Evolutionary conservation across 768 basidiomycete species (phyloP), one percentile per base, ranked within the genome.

Genomic region (Paxillus involutus): DNA sequence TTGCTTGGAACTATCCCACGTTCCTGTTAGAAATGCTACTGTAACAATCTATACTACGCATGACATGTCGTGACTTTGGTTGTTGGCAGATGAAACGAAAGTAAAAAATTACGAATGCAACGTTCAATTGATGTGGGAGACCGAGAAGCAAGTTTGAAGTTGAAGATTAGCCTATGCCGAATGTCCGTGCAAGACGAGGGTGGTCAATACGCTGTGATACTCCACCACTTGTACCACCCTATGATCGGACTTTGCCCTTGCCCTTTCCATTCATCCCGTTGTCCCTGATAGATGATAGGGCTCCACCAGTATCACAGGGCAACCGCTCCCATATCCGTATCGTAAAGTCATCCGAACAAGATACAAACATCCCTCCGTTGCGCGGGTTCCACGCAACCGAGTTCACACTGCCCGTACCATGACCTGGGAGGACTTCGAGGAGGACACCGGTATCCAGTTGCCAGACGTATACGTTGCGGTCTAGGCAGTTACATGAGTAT

Each of bases 311-410:
- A 51, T 61, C 60, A 39, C 58, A 60, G 17, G 67, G 69, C n/a
- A 62, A 51, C 52, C 60, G 62, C 71, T 92, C 89, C 94, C 94
- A 96, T 77, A 96, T 88, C 56, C 94, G 85, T 62, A 99, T 85
- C 16, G 89, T 91, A 51, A 77, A 74, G 73, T 99, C 96, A 68
- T 99, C 96, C 42, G 93, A 93, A 70, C 94, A 97, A 41, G 91
- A 94, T 32, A 97, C 97, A 73, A 98, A 98, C 86, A 98, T 89
- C 53, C 86, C 84, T 60, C 85, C 81, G 65, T 93, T 89, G 47
- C 78, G 78, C 17, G 93, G 94, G 70, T 97, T 95, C 97, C 97
- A 99, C 35, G 94, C 89, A 14, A 98, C 95, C 13, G 90, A 87
- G 69, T 98, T 99, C 57, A 99, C 95, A 57, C 88, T 90, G 39